Evolutionary conservation across 1,284 basidiomycete species (phyloP).

Genomic region (Amylostereum areolatum): DNA sequence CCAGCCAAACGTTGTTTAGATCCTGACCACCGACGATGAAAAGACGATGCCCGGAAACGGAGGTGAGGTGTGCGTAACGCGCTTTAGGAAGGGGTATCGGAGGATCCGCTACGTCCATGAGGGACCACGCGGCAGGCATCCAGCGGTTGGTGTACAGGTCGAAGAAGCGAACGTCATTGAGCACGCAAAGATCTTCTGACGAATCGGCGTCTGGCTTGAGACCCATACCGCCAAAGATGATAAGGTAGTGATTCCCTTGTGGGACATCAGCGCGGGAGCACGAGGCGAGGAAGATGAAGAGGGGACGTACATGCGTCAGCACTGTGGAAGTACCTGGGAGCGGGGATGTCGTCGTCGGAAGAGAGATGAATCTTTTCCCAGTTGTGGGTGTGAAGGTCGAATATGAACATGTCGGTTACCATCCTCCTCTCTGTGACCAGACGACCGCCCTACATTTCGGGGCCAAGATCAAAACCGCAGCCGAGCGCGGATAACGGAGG

Average conservation of each 20-base stretch:
- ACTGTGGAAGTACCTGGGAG: slow-evolving; percentile 86
- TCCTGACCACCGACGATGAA: slow-evolving; percentile 95
- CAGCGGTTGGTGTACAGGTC: slow-evolving; percentile 68
- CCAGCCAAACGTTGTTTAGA: slow-evolving; percentile 84
- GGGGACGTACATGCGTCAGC: slow-evolving; percentile 72
- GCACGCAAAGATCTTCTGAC: slow-evolving; percentile 71
- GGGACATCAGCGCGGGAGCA: slow-evolving; percentile 12
- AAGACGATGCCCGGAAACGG: slow-evolving; percentile 76
- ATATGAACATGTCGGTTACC: slow-evolving; percentile 83
- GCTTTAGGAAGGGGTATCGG: slow-evolving; percentile 57
- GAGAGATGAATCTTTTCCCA: slow-evolving; percentile 72
- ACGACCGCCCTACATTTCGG: slow-evolving; percentile 63
- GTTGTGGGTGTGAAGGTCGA: slow-evolving; percentile 72
- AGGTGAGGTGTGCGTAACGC: slow-evolving; percentile 87
- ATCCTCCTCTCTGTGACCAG: slow-evolving; percentile 82
- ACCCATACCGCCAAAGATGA: slow-evolving; percentile 92
- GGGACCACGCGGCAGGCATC: slow-evolving; percentile 45
- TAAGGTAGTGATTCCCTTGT: slow-evolving; percentile 79
- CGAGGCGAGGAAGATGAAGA: neutral
- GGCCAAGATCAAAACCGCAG: slow-evolving; percentile 3
- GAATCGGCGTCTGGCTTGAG: slow-evolving; percentile 61
- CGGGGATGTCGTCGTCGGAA: slow-evolving; percentile 63
- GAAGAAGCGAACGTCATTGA: slow-evolving; percentile 84
- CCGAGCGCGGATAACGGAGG: slow-evolving; percentile 8
- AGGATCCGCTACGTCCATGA: slow-evolving; percentile 16